phyloP scores from a whole-genome alignment of 2,329 filamentous ascomycete species.

The Diaporthe destruens region DNA sequence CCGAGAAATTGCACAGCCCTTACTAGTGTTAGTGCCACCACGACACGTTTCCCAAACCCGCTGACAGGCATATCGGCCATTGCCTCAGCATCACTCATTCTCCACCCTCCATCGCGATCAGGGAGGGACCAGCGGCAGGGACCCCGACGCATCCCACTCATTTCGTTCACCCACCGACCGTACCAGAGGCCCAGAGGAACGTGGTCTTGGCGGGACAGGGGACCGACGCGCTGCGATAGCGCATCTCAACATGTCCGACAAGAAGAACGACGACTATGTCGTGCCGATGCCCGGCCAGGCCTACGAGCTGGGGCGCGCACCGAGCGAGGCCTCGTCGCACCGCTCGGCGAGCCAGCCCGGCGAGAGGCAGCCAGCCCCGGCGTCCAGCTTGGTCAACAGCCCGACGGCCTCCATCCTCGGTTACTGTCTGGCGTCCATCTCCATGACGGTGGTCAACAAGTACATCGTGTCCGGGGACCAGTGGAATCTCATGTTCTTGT shows the following conservation, averaged over 20 bases:
- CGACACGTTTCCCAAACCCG: conserved; percentile 3
- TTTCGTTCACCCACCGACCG: background rate
- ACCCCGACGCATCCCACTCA: background rate
- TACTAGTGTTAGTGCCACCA: background rate
- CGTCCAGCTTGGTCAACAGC: conserved; percentile 74
- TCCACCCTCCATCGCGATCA: background rate
- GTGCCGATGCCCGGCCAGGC: conserved; percentile 73
- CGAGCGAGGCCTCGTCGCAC: conserved; percentile 61
- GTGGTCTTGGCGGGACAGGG: background rate
- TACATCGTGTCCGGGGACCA: conserved; percentile 90
- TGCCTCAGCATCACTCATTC: background rate
- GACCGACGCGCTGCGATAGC: background rate
- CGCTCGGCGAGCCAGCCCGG: conserved; percentile 45
- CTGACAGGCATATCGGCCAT: background rate
- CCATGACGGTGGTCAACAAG: conserved; percentile 99
- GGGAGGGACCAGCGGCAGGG: background rate
- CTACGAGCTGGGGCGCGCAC: conserved; percentile 51
- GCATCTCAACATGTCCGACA: conserved; percentile 77
- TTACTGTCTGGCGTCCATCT: conserved; percentile 93
- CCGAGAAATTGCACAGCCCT: background rate
- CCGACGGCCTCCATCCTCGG: conserved; percentile 83
- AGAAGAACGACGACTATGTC: conserved; percentile 86
- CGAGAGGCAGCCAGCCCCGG: conserved; percentile 52
- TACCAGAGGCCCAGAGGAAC: background rate
- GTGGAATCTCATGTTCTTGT: conserved; percentile 97